Conservation (phyloP, 139 green algal species). For the Spirogloea muscicola region DNA sequence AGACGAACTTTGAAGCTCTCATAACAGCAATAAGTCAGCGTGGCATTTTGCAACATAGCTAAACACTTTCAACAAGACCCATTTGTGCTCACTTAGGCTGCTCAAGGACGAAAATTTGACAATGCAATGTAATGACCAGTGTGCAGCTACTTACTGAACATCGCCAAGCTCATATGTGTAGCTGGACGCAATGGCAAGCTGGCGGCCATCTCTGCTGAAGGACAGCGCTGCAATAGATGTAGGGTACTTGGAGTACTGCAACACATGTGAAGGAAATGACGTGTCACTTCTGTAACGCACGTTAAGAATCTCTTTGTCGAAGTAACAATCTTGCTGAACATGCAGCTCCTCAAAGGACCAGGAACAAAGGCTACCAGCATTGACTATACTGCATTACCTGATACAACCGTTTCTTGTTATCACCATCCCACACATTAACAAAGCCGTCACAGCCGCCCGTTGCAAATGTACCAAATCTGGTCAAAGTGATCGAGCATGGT, state of each 20-base stretch:
- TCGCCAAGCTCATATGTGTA: constrained; percentile 79
- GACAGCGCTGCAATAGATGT: constrained; percentile 76
- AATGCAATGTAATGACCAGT: too few relatives aligned
- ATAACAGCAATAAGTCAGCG: too few relatives aligned
- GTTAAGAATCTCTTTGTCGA: too few relatives aligned
- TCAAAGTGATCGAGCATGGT: too few relatives aligned
- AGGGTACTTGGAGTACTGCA: constrained; percentile 61
- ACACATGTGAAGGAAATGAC: too few relatives aligned
- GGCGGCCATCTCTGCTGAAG: constrained; percentile 66
- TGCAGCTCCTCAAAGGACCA: too few relatives aligned
- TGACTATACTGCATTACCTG: constrained; percentile 51
- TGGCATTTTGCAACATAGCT: not conserved
- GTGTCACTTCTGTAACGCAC: too few relatives aligned
- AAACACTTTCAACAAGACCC: not conserved
- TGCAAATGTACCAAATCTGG: constrained; percentile 77
- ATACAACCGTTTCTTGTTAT: constrained; percentile 88
- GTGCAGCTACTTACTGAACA: constrained; percentile 31
- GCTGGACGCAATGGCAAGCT: constrained; percentile 77
- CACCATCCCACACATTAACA: constrained; percentile 85
- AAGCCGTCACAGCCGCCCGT: constrained; percentile 85
- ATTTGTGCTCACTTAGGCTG: not conserved
- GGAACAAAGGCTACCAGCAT: too few relatives aligned
- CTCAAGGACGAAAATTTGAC: not conserved
- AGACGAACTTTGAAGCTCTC: not conserved
- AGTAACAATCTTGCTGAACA: too few relatives aligned